Percentiles rank a stretch among this genome's conserved stretches.
phyloP scores from a whole-genome alignment of 495 filamentous ascomycete species.

The Penicillium herquei region DNA sequence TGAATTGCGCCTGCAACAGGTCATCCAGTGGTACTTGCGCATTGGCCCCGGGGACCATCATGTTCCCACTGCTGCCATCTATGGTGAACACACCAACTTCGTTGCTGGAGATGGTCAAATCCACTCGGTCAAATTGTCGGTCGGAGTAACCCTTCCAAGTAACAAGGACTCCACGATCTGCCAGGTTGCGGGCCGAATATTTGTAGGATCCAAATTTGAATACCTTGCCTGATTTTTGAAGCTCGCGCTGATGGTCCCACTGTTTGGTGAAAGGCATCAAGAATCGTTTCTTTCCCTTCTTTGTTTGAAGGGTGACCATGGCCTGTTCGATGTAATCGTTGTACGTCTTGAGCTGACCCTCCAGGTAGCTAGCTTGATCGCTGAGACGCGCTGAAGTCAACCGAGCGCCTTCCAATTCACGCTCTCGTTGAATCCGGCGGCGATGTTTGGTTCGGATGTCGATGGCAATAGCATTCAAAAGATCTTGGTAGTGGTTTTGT shows the following conservation, averaged over 20 bases:
- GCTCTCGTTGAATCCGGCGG: conserved; percentile 81
- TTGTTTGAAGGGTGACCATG: conserved; percentile 97
- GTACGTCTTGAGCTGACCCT: conserved; percentile 93
- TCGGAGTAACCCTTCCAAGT: conserved; percentile 81
- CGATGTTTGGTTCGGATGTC: conserved; percentile 98
- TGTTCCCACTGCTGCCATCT: conserved; percentile 87
- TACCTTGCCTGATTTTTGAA: conserved; percentile 83
- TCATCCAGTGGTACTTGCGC: conserved; percentile 90
- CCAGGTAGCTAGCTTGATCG: conserved; percentile 88
- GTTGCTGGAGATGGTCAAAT: conserved; percentile 91
- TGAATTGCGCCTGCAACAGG: conserved; percentile 93
- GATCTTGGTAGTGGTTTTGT: conserved; percentile 93
- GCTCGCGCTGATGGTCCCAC: conserved; percentile 95
- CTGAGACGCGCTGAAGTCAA: conserved; percentile 80
- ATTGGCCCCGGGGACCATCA: conserved; percentile 93
- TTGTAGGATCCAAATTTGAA: conserved; percentile 98
- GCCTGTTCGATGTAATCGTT: conserved; percentile 99
- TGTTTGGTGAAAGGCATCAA: conserved; percentile 97
- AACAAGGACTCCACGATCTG: conserved; percentile 91
- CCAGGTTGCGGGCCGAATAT: conserved; percentile 84
- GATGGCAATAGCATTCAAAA: conserved; percentile 92
- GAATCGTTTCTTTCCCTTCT: conserved; percentile 94
- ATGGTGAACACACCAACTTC: conserved; percentile 92
- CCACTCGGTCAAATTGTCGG: conserved; percentile 85
- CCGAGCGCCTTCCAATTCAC: conserved; percentile 85